Base-by-base conservation (phyloP, 352 stramenopile species). In the Globisporangium megalacanthum region DNA sequence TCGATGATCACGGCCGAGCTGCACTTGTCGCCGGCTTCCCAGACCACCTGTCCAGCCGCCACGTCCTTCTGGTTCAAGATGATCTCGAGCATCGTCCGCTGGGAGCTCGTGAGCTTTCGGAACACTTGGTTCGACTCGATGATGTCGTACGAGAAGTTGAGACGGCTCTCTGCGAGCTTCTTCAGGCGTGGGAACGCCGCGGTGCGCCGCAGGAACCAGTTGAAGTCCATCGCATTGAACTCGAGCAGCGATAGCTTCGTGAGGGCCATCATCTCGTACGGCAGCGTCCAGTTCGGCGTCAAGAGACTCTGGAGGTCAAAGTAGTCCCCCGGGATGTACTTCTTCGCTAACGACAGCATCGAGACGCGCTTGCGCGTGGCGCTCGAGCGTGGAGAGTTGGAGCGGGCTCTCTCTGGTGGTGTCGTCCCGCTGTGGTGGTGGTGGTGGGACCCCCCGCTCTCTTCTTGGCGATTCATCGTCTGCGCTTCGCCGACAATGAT, bases 31-130 rank as follows among this genome's bases (percentile, higher is more conserved):
- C 88, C 87, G 39, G 64, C 69, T 33, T 64, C 72, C 88, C 88
- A 96, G 14, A 96, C 49, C 39, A 88, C 69, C 39, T 94, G 79
- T 4, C 86, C 83, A 20, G 81, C 72, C 2, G 46, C 62, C 50
- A 92, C 79, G 25, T 81, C 70, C 8, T 70, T 66, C 39, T 84
- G 75, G 41, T 69, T 76, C 22, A 92, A 52, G 13, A 91, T 77
- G 48, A 90, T 91, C 69, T 96, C 86, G 25, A 96, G 72, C 35
- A 86, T 76, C n/a, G 89, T 94, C 44, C 87, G 89, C 56, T 96
- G 87, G 15, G 79, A 75, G 37, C 77, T 61, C 10, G 80, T 94
- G n/a, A 96, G 72, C 39, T 82, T 78, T 44, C 78, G 70, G 36
- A 96, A 88, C 3, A 96, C 73, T 54, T 79, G 71, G 54, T 95